Conservation (phyloP, 2,329 filamentous ascomycete genomes). For the Penicillium sp. region DNA sequence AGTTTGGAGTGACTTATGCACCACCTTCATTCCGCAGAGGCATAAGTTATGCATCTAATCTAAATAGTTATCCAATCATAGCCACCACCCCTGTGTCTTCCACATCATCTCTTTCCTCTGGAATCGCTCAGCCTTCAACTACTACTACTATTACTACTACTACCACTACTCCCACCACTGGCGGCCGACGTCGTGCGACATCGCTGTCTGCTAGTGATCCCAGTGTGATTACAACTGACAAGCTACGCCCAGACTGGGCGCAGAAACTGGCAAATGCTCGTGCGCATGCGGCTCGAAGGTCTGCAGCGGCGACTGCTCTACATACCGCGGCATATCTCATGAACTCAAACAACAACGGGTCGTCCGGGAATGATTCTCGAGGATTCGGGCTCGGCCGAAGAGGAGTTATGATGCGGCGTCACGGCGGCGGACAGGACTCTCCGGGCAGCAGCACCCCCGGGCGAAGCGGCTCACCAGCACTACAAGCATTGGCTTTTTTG, state of each 20-base stretch:
- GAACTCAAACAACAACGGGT: conserved; percentile 53
- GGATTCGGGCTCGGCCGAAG: conserved; percentile 64
- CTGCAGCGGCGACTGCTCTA: conserved; percentile 89
- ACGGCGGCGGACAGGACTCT: conserved; percentile 39
- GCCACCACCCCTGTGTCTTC: conserved; percentile 83
- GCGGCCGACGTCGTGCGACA: conserved; percentile 62
- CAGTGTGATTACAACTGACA: conserved; percentile 89
- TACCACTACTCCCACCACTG: conserved; percentile 14
- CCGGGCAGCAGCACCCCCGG: conserved; percentile 35
- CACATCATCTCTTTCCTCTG: conserved; percentile 75
- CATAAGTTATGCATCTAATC: conserved; percentile 68
- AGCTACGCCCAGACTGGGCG: conserved; percentile 91
- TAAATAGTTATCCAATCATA: conserved; percentile 55
- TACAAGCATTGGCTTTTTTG: conserved; percentile 53
- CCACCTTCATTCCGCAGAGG: conserved; percentile 87
- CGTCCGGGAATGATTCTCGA: conserved; percentile 49
- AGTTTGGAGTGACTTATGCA: conserved; percentile 96
- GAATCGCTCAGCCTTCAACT: conserved; percentile 40
- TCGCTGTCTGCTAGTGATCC: conserved; percentile 82
- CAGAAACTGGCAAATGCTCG: conserved; percentile 85
- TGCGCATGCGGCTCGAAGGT: conserved; percentile 80
- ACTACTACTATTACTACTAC: conserved; percentile 14
- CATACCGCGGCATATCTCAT: conserved; percentile 95
- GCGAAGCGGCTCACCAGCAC: conserved; percentile 44
- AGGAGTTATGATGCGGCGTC: conserved; percentile 50